These are phyloP conservation scores for Echinosophora koreensis DNA, from an alignment of 306 rosid genomes.

Conservation along the genomic window DNA sequence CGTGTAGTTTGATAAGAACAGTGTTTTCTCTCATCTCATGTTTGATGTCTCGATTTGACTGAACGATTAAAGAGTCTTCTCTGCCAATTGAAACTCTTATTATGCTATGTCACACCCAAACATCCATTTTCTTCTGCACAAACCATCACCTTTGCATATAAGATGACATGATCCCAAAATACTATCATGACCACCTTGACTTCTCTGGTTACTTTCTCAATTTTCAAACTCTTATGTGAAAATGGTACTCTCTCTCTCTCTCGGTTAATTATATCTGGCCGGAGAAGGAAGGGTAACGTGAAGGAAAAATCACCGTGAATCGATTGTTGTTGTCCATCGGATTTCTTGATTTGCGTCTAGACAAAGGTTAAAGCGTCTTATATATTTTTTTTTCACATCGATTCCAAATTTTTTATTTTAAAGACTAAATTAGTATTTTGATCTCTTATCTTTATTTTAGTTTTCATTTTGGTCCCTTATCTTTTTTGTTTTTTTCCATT, in stretches of 20 bases:
- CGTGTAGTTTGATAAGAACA: slow-evolving; percentile 67
- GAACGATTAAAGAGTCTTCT: slow-evolving; percentile 45
- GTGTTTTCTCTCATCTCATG: slow-evolving; percentile 47
- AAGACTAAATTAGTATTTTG: no score
- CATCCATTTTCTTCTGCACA: slow-evolving; percentile 54
- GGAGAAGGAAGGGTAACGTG: neutral
- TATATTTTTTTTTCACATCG: no score
- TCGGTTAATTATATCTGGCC: no score
- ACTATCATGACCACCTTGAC: slow-evolving; percentile 42
- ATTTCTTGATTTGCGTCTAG: neutral
- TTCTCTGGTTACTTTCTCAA: neutral
- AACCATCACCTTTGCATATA: slow-evolving; percentile 51
- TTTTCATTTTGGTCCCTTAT: no score
- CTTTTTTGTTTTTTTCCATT: no score
- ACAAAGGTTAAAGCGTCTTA: no score
- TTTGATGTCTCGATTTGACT: slow-evolving; percentile 66
- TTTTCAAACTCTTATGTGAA: neutral
- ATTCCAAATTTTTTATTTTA: no score
- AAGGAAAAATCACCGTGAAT: slow-evolving; percentile 39
- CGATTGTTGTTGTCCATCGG: slow-evolving; percentile 40
- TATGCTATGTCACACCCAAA: slow-evolving; percentile 50
- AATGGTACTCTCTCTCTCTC: neutral
- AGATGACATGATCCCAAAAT: slow-evolving; percentile 4
- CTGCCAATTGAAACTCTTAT: slow-evolving; percentile 48
- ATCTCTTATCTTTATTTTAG: no score